Percentiles rank a stretch among this genome's conserved stretches.
phyloP scores from a whole-genome alignment of 139 green algal species.

The Mesotaenium endlicherianum region DNA sequence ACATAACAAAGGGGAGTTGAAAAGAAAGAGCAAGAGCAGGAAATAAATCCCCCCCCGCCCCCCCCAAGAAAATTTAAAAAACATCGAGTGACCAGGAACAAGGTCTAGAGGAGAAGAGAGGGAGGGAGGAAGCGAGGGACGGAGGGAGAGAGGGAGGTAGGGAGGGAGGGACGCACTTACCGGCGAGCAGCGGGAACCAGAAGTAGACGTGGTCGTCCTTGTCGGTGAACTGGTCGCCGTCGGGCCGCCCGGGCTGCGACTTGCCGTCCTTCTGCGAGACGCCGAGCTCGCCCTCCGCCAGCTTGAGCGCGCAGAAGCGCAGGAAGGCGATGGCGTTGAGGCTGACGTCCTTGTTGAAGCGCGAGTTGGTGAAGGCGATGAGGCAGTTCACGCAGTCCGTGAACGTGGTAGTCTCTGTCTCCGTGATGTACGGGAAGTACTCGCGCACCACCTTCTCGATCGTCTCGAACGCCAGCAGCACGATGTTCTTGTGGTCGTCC shows the following conservation, averaged over 20 bases:
- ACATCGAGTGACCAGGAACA: no score
- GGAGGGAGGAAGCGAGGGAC: no score
- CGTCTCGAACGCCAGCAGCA: constrained; percentile 63
- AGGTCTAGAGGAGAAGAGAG: no score
- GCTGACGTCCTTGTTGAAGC: constrained; percentile 85
- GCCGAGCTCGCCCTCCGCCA: constrained; percentile 90
- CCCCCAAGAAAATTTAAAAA: no score
- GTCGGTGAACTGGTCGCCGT: constrained; percentile 68
- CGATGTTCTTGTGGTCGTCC: constrained; percentile 51
- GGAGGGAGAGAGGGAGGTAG: no score
- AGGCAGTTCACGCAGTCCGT: constrained; percentile 99
- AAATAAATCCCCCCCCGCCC: no score
- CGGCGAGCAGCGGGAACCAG: constrained; percentile 97
- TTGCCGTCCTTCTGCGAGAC: constrained; percentile 51
- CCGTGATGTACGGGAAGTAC: constrained; percentile 96
- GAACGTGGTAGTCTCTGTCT: constrained; percentile 96
- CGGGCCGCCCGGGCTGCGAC: background rate
- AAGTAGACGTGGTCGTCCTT: constrained; percentile 95
- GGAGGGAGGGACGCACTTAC: no score
- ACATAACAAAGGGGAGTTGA: no score
- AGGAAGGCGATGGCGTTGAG: constrained; percentile 97
- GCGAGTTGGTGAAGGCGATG: constrained; percentile 98
- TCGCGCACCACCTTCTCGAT: constrained; percentile 97
- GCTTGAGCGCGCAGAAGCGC: constrained; percentile 91
- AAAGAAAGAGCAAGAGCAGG: no score